Evolutionary conservation across 805 yeast genomes (phyloP), one percentile per base, ranked within the genome.

Genomic region (Yarrowia sp.): DNA sequence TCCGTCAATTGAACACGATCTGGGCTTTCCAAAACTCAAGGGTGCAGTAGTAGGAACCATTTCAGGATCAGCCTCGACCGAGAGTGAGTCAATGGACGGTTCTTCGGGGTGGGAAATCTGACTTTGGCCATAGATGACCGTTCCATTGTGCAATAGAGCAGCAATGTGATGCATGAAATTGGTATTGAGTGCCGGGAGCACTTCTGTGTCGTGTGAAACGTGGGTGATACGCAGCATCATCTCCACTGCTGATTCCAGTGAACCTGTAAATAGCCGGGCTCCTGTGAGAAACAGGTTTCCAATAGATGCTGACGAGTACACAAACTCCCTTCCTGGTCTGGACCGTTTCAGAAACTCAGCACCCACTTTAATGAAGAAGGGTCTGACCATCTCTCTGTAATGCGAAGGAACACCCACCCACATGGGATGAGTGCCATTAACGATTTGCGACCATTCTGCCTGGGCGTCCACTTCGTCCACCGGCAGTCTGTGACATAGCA

Each of bases 261-360:
- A 89, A 0, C 97, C 97, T 73, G 90, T 85, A 74, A 91, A 91
- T 24, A 91, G 77, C 44, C 97, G 80, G 0, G 89, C 88, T 0
- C 97, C 97, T 0, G 96, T 88, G 64, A 92, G 79, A 68, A 93
- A 87, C 74, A 92, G 77, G 73, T 93, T 93, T 0, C 98, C 98
- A 15, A 93, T 82, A 71, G 91, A 89, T 1, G 97, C 97, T 69
- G 86, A 77, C 70, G 88, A 91, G 74, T 86, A 90, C 55, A 88
- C 80, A 77, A 92, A 93, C 70, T 84, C 88, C 49, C 85, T 82
- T 1, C 83, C 75, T 49, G 83, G 84, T 68, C 89, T 81, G 4
- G 88, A 82, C 70, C 92, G 80, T 73, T 90, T 90, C 71, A 90
- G 78, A 24, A 92, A 77, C 74, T 91, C 97, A 69, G 86, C 86